Conservation (phyloP, 2,329 filamentous ascomycete species). For the Diaporthe batatas region DNA sequence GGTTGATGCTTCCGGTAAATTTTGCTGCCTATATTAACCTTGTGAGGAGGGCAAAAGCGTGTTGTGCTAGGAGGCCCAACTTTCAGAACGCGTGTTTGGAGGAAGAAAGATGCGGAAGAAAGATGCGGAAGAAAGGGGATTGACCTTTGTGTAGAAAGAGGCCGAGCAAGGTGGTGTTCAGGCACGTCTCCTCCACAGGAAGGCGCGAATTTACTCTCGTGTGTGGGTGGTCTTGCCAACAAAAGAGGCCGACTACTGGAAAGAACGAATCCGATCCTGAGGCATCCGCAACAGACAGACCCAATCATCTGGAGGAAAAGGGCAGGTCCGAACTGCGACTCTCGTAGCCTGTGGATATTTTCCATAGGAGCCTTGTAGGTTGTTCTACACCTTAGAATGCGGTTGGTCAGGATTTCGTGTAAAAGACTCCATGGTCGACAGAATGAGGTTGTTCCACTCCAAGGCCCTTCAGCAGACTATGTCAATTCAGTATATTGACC, state of each 20-base stretch:
- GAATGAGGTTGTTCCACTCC: neutral
- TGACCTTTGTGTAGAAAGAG: no score
- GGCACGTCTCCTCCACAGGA: neutral
- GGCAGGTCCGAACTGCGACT: neutral
- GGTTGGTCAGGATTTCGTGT: no score
- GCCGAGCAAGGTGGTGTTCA: neutral
- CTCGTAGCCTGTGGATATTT: no score
- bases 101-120: neutral
- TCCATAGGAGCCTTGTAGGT: no score
- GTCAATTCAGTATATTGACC: conserved; percentile 5
- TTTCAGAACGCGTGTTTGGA: neutral
- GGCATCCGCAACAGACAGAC: no score
- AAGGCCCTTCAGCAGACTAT: neutral
- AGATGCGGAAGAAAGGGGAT: neutral
- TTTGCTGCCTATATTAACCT: neutral
- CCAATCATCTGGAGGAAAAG: neutral
- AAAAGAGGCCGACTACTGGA: neutral
- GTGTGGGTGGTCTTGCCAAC: neutral
- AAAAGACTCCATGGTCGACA: neutral
- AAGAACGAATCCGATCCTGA: neutral
- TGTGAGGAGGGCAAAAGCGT: neutral
- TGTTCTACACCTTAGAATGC: no score
- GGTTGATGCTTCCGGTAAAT: neutral
- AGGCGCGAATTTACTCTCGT: neutral
- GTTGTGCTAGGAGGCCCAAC: neutral